Evolutionary conservation across 345 rosid species (phyloP).

Genomic region (Kernera saxatilis): DNA sequence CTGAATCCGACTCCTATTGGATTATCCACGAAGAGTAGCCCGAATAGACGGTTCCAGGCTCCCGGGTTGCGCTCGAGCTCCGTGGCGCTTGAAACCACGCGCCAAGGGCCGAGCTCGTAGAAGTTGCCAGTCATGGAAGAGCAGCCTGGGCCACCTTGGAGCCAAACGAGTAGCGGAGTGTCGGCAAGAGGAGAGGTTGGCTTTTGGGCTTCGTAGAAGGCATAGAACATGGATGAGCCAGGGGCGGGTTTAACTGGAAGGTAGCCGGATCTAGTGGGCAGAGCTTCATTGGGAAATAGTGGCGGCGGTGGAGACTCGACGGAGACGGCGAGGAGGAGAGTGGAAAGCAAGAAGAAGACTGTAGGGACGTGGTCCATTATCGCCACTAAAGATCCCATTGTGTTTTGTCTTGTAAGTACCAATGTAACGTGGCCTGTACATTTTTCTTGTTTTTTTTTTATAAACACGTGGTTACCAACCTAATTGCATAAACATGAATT

Average conservation of each 20-base stretch:
- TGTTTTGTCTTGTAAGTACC: constrained; percentile 7
- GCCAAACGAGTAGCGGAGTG: constrained; percentile 80
- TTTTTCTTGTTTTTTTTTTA: background rate
- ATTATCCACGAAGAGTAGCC: constrained; percentile 68
- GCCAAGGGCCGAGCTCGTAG: constrained; percentile 85
- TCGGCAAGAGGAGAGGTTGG: constrained; percentile 36
- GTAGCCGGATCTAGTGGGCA: constrained; percentile 86
- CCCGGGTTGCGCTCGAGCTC: constrained; percentile 50
- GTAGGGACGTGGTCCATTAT: constrained; percentile 12
- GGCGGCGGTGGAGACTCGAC: constrained; percentile 26
- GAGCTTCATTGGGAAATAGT: constrained; percentile 48
- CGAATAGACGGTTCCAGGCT: constrained; percentile 80
- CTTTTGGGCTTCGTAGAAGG: constrained; percentile 73
- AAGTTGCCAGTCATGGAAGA: constrained; percentile 89
- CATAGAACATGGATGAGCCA: constrained; percentile 63
- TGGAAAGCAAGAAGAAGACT: constrained; percentile 13
- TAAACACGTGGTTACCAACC: background rate
- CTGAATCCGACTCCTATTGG: constrained; percentile 91
- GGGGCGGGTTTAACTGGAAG: constrained; percentile 47
- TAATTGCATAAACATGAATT: background rate
- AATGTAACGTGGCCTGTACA: background rate
- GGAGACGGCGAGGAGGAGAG: constrained; percentile 19
- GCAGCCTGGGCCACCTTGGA: constrained; percentile 93
- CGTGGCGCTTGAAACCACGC: constrained; percentile 27
- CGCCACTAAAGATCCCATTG: background rate